Base-by-base conservation (phyloP, 345 rosid species). In the Durio zibethinus region DNA sequence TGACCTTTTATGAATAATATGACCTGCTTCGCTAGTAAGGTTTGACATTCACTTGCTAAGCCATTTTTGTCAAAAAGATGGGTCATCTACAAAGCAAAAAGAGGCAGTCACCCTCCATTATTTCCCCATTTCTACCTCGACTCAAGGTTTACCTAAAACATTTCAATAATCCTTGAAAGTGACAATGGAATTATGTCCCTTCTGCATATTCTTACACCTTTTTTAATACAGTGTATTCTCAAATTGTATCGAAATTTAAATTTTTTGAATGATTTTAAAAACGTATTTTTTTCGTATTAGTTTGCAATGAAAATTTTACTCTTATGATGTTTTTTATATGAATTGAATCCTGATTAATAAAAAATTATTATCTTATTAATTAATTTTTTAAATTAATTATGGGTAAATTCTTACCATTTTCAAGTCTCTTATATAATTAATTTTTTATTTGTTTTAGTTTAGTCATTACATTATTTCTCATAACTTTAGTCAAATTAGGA, bases 51-150 rank as follows among this genome's bases (percentile, higher is more conserved):
- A 29, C 53, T 73, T 73, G 25, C 73, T 65, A 73, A 36, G 35
- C 63, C 21, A 60, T 10, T 48, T 74, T 86, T 76, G 85, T 77
- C 85, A 81, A 86, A 83, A 71, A 23, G 35, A 79, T 25, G 70
- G 74, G 78, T 50, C 69, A 73, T 73, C 75, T 38, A 57, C 47
- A 69, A 27, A 53, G 18, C 60, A 4, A 71, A 50, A 25, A 45
- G n/a, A 21, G 29, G 20, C 43, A 42, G 35, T 16, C 47, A 36
- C n/a, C 60, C 48, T 52, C 59, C 78, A 67, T 1, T 43, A 56
- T 79, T 82, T 77, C 50, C 66, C 38, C 64, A 38, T 75, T 75
- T 67, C 43, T 74, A 77, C 74, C 83, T 79, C 35, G 81, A 80
- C 76, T 63, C 67, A 65, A 64, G 66, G 62, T 75, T 36, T 47